phyloP scores from a whole-genome alignment of 2,329 filamentous ascomycete species.

The Aspergillus caelatus region DNA sequence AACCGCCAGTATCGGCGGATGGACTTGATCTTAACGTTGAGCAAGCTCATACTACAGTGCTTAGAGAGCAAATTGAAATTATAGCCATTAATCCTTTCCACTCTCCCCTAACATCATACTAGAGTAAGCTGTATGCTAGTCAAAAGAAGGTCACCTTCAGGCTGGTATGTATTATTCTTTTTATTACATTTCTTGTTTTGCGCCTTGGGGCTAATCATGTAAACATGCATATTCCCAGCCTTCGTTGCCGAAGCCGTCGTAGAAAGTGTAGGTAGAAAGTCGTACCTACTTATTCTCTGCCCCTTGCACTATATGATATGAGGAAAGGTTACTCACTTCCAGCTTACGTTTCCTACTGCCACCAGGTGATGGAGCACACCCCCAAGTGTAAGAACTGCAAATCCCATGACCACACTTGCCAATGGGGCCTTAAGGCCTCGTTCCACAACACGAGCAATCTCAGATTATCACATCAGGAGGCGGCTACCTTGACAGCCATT shows the following conservation, averaged over 20 bases:
- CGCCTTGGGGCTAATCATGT: no score
- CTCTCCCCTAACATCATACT: not conserved
- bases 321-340: not conserved
- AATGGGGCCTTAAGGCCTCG: not conserved
- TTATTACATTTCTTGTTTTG: no score
- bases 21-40: no score
- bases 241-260: not conserved
- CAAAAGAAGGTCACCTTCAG: not conserved
- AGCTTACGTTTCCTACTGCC: not conserved
- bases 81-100: not conserved
- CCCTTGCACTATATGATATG: not conserved
- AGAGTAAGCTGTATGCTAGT: not conserved
- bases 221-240: no score
- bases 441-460: not conserved
- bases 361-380: not conserved
- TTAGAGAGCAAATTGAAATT: not conserved
- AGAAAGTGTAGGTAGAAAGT: not conserved
- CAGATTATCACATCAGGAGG: not conserved
- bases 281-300: not conserved
- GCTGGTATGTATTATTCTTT: no score
- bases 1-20: not conserved
- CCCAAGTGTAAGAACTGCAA: not conserved
- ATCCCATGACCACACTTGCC: not conserved
- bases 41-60: not conserved
- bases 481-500: not conserved